A percentile compares a stretch with the other conserved stretches of the same genome.
phyloP scores from a whole-genome alignment of 176 grass and related monocot genomes.

The Carex parvula region DNA sequence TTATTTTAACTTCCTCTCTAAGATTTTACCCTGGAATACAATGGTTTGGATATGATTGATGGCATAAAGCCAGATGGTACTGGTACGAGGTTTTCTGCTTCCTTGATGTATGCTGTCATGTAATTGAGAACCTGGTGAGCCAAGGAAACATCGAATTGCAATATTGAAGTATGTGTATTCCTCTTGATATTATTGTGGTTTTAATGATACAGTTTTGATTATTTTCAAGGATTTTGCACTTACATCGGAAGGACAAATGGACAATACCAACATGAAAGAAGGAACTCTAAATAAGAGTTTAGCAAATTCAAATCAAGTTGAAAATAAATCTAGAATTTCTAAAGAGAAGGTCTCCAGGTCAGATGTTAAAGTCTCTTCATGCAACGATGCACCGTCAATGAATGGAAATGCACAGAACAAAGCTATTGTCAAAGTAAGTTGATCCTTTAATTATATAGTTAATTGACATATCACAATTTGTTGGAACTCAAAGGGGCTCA shows the following conservation, averaged over 20 bases:
- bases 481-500: neutral
- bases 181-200: constrained; percentile 9
- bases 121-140: neutral
- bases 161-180: constrained; percentile 8
- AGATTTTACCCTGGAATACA: neutral
- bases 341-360: constrained; percentile 28
- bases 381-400: constrained; percentile 25
- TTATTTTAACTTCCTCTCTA: neutral
- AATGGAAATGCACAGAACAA: constrained; percentile 35
- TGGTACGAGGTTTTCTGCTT: neutral
- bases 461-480: neutral
- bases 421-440: constrained; percentile 46
- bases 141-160: neutral
- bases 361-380: constrained; percentile 34
- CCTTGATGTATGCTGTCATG: neutral
- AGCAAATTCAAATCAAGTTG: constrained; percentile 26
- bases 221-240: constrained; percentile 60
- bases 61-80: neutral
- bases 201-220: neutral
- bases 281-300: constrained; percentile 15
- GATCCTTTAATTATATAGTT: neutral
- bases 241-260: constrained; percentile 38
- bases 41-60: neutral
- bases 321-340: constrained; percentile 24
- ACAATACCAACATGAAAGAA: constrained; percentile 27